Conservation (phyloP, 768 basidiomycete genomes). For the Vararia minispora region DNA sequence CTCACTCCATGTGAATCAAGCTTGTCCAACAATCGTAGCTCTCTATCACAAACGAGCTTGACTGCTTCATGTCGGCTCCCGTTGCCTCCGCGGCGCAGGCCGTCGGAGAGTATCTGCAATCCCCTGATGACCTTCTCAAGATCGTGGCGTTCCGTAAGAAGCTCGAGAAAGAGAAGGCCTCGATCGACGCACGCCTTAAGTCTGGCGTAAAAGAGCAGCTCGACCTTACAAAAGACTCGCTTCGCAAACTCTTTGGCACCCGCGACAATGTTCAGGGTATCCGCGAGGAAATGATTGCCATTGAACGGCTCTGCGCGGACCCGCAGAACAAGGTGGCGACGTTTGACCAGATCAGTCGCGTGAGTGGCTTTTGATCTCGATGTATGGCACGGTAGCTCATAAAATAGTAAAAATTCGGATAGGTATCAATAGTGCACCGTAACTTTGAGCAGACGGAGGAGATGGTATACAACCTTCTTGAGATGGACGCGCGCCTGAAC, state of each 20-base stretch:
- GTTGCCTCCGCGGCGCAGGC: slow-evolving; percentile 75
- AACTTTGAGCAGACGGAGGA: slow-evolving; percentile 94
- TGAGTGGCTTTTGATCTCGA: slow-evolving; percentile 27
- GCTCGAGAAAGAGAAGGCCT: slow-evolving; percentile 92
- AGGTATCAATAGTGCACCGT: slow-evolving; percentile 94
- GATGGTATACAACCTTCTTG: slow-evolving; percentile 88
- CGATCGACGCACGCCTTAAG: slow-evolving; percentile 83
- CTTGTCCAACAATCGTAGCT: neutral
- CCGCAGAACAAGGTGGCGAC: slow-evolving; percentile 69
- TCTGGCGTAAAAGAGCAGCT: slow-evolving; percentile 90
- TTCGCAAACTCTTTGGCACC: slow-evolving; percentile 70
- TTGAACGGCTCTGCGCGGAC: slow-evolving; percentile 68
- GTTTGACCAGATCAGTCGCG: slow-evolving; percentile 93
- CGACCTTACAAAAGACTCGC: slow-evolving; percentile 79
- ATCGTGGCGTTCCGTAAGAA: slow-evolving; percentile 85
- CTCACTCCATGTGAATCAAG: neutral
- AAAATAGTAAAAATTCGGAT: neutral
- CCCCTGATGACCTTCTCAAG: slow-evolving; percentile 88
- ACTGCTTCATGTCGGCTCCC: slow-evolving; percentile 31
- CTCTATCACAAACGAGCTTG: neutral
- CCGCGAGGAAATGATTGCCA: slow-evolving; percentile 76
- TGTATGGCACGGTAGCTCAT: neutral
- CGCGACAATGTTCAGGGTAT: slow-evolving; percentile 68
- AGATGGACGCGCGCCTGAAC: slow-evolving; percentile 81
- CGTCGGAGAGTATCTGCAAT: slow-evolving; percentile 83